phyloP scores from a whole-genome alignment of 495 filamentous ascomycete species.

The Diplogelasinospora grovesii region DNA sequence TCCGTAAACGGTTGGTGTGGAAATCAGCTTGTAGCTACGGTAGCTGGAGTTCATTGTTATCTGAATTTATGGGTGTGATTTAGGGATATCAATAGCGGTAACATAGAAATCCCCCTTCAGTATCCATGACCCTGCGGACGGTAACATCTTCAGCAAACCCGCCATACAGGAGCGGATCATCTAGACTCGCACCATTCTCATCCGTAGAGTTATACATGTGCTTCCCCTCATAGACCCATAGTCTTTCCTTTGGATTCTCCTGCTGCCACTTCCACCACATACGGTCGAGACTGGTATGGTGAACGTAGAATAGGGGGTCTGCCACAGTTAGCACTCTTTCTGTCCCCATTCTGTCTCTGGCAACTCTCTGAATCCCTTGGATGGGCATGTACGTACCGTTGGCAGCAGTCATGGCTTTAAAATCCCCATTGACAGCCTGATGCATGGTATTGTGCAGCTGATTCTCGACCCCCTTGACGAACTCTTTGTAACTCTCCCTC shows the following conservation, averaged over 20 bases:
- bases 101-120: slow-evolving; percentile 1
- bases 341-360: no score
- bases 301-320: slow-evolving; percentile 7
- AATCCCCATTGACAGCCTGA: not conserved
- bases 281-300: slow-evolving; percentile 3
- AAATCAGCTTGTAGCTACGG: no score
- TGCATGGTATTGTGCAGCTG: not conserved
- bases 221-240: not conserved
- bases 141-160: slow-evolving; percentile 2
- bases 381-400: not conserved
- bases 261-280: slow-evolving; percentile 6
- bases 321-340: no score
- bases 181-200: not conserved
- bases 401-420: slow-evolving; percentile 6
- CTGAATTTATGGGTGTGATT: no score
- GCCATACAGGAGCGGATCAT: slow-evolving; percentile 1
- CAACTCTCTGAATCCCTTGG: not conserved
- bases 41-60: no score
- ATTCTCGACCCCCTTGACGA: not conserved
- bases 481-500: not conserved
- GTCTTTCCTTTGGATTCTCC: not conserved
- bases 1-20: no score
- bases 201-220: slow-evolving; percentile 5
- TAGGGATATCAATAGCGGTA: no score
- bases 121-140: slow-evolving; percentile 1